Evolutionary conservation across 768 basidiomycete species (phyloP), one percentile per base, ranked within the genome.

Genomic region (Leccinum truebloodii): DNA sequence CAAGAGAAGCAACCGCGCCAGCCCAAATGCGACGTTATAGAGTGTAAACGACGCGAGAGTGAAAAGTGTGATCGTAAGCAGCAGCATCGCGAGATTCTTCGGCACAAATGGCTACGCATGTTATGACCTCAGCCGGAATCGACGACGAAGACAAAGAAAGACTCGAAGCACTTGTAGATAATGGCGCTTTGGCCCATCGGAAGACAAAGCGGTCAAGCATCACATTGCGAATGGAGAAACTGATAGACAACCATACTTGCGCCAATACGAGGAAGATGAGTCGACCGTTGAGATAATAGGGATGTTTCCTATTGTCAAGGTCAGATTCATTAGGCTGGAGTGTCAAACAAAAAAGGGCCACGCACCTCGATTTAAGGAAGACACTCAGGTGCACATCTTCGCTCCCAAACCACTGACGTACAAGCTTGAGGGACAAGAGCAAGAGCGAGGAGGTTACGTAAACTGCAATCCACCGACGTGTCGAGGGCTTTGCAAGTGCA

Each of bases 251-350:
- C 46, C 75, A 73, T 3, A 78, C 10, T 67, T 91, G 89, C 0
- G 84, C 79, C 52, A 83, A 63, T 26, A 84, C 55, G 18, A 90
- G 69, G 67, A 88, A 89, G 8, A 91, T 63, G 6, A 89, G 74
- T 18, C 83, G 83, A 1, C 88, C 88, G 56, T 90, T 90, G 22
- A 91, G 77, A 66, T 90, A 86, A 63, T 84, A 83, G 0, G 88
- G 89, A 61, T 92, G 88, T 73, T 88, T 90, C 67, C 89, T 90
- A 62, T 50, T 41, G 46, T 22, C 0, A n/a, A 3, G 39, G 49
- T 54, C 12, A 46, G 10, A 24, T 46, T 4, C 9, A 59, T 49
- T 1, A 26, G 12, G 41, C 20, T 20, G 6, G 12, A 20, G 14
- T 6, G 1, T 18, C 6, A 16, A 4, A n/a, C 13, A n/a, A 4